phyloP scores from a whole-genome alignment of 192 early-diverging fungal genomes.

The Ambispora gerdemannii region DNA sequence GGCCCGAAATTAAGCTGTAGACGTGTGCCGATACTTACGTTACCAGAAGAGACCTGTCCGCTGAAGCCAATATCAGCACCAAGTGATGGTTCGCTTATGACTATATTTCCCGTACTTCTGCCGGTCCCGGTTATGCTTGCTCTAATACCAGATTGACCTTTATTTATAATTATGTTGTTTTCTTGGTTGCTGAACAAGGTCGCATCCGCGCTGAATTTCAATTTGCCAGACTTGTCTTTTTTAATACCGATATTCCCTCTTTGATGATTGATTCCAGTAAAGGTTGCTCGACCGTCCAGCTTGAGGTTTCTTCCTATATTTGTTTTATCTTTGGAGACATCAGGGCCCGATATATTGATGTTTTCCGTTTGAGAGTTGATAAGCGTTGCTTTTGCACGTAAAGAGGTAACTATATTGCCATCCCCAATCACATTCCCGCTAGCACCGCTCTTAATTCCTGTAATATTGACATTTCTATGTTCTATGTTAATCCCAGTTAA shows the following conservation, averaged over 20 bases:
- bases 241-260: background rate
- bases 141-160: background rate
- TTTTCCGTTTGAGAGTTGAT: slow-evolving; percentile 9
- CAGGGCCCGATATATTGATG: background rate
- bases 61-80: slow-evolving; percentile 21
- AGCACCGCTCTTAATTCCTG: background rate
- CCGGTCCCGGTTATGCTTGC: background rate
- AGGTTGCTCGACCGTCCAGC: too few relatives aligned
- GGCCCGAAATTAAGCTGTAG: slow-evolving; percentile 23
- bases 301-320: too few relatives aligned
- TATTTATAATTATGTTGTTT: background rate
- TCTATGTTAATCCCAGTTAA: slow-evolving; percentile 15
- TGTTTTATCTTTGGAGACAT: too few relatives aligned
- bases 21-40: slow-evolving; percentile 22
- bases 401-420: background rate
- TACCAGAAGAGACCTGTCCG: slow-evolving; percentile 14
- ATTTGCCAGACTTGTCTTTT: too few relatives aligned
- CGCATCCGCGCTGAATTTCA: background rate
- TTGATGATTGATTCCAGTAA: background rate
- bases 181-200: background rate
- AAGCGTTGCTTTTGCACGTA: background rate
- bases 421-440: background rate
- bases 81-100: slow-evolving; percentile 13
- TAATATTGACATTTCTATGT: slow-evolving; percentile 4
- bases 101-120: slow-evolving; percentile 7